These are phyloP conservation scores for Clarireedia sp. DNA, from an alignment of 2,329 filamentous ascomycete species.

Conservation along the genomic window DNA sequence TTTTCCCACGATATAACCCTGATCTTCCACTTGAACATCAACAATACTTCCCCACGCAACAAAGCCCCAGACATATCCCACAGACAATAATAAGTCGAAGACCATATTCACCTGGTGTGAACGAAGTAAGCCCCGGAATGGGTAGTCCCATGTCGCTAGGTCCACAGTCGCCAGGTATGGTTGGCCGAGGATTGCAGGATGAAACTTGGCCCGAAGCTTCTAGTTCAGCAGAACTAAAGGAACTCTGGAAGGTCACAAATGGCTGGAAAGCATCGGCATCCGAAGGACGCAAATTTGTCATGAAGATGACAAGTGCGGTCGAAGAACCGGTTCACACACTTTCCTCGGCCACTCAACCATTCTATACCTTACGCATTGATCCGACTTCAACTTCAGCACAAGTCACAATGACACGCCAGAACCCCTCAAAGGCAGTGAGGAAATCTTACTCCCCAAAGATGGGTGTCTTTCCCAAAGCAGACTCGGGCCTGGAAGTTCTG, in stretches of 20 bases:
- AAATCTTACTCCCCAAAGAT: constrained; percentile 18
- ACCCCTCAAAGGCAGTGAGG: constrained; percentile 45
- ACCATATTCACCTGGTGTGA: constrained; percentile 42
- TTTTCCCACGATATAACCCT: constrained; percentile 70
- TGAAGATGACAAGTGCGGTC: constrained; percentile 46
- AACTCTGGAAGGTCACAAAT: constrained; percentile 62
- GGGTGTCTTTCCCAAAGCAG: constrained; percentile 18
- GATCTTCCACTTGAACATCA: constrained; percentile 58
- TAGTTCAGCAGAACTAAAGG: constrained; percentile 50
- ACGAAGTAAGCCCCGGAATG: constrained; percentile 23
- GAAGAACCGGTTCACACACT: constrained; percentile 61
- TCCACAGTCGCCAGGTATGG: constrained; percentile 19
- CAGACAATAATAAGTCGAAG: constrained; percentile 57
- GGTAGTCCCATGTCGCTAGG: constrained; percentile 24
- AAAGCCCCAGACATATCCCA: constrained; percentile 56
- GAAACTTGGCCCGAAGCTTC: constrained; percentile 25
- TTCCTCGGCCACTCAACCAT: constrained; percentile 52
- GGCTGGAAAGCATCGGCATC: constrained; percentile 56
- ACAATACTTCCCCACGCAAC: constrained; percentile 60
- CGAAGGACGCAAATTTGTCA: constrained; percentile 51
- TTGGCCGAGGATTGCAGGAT: constrained; percentile 25
- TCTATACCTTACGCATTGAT: constrained; percentile 59
- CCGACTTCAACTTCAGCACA: constrained; percentile 56
- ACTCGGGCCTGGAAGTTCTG: constrained; percentile 39
- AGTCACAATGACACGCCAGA: constrained; percentile 50